Conservation (phyloP, 768 basidiomycete species). For the Suillus bovinus region DNA sequence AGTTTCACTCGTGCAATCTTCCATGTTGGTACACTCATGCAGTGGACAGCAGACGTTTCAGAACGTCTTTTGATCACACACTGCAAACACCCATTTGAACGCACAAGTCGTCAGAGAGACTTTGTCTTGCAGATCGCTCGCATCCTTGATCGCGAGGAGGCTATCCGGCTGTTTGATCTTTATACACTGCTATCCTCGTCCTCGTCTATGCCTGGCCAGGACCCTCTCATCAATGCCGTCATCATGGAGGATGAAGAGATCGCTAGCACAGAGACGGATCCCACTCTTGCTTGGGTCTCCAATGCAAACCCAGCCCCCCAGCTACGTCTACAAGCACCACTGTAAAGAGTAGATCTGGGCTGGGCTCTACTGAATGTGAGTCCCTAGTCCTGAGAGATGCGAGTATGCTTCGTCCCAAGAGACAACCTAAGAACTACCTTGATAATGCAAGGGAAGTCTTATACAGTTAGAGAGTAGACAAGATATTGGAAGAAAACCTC, state of each 20-base stretch:
- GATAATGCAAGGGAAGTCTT: too few species aligned
- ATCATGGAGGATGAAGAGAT: neutral
- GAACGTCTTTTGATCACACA: conserved; percentile 30
- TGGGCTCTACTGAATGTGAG: too few species aligned
- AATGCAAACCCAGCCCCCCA: neutral
- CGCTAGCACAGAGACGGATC: neutral
- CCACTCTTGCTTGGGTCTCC: neutral
- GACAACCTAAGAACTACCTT: too few species aligned
- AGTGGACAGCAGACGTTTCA: conserved; percentile 29
- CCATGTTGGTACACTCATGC: conserved; percentile 22
- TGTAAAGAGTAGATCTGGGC: too few species aligned
- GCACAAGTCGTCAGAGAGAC: conserved; percentile 24
- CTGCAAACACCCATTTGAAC: conserved; percentile 26
- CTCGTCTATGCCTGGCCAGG: neutral
- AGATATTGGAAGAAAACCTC: too few species aligned
- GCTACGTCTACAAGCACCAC: neutral
- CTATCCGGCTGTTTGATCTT: conserved; percentile 9
- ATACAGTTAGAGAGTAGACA: too few species aligned
- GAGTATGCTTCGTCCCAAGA: too few species aligned
- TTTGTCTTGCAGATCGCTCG: conserved; percentile 25
- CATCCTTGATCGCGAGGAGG: conserved; percentile 13
- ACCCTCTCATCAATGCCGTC: neutral
- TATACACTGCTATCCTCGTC: conserved; percentile 1
- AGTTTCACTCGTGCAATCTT: conserved; percentile 16
- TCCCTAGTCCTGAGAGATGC: too few species aligned